These are phyloP conservation scores for Aspergillus phoenicis DNA, from an alignment of 2,329 filamentous ascomycete species.

Conservation along the genomic window DNA sequence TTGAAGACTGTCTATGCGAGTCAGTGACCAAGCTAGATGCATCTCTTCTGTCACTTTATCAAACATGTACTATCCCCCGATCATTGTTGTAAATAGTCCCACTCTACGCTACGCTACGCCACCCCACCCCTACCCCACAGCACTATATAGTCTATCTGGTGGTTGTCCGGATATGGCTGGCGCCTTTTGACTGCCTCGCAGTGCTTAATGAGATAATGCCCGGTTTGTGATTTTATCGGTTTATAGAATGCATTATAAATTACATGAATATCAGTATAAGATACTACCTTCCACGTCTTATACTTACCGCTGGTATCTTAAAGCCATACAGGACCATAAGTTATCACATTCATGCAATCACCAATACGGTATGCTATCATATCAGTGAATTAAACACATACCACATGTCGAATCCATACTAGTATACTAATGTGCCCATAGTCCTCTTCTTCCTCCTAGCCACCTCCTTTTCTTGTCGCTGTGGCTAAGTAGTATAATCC, in stretches of 20 bases:
- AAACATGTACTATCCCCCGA: not conserved
- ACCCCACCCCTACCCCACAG: not conserved
- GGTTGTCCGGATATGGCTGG: not conserved
- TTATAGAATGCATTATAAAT: not conserved
- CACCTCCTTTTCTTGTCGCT: too few relatives aligned
- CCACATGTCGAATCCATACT: too few relatives aligned
- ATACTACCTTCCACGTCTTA: too few relatives aligned
- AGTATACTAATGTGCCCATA: too few relatives aligned
- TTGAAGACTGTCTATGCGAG: not conserved
- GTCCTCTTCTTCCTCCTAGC: too few relatives aligned
- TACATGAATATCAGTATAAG: slow-evolving; percentile 1
- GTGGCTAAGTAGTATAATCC: too few relatives aligned
- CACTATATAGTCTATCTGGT: not conserved
- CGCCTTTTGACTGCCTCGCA: not conserved
- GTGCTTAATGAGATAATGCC: slow-evolving; percentile 1
- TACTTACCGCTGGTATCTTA: too few relatives aligned
- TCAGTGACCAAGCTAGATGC: not conserved
- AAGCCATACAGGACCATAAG: too few relatives aligned
- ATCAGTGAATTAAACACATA: too few relatives aligned
- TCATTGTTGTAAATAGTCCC: slow-evolving; percentile 2
- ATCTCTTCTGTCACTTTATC: not conserved
- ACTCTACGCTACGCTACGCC: too few relatives aligned
- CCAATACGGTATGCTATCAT: too few relatives aligned
- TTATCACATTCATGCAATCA: too few relatives aligned
- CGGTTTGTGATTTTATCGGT: not conserved